Evolutionary conservation across 73 alveolate species (phyloP), one percentile per base, ranked within the genome.

Genomic region (Tetrahymena malaccensis): DNA sequence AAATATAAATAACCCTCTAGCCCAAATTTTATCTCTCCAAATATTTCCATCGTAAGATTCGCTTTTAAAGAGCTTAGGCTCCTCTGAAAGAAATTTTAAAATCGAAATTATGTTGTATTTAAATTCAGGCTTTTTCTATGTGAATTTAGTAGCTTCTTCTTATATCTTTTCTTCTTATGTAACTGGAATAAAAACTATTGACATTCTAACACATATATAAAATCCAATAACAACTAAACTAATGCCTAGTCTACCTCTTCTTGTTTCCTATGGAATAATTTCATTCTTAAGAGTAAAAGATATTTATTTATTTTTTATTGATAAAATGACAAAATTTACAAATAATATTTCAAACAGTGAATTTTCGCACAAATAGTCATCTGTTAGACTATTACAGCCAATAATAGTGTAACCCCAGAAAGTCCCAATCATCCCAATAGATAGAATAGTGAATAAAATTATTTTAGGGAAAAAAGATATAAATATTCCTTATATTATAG

Each of bases 21-120:
- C 98, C 99, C 99, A 98, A 55, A 94, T 93, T 37, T 95, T 96
- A 96, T 85, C 98, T 93, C 96, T 98, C 99, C 99, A 98, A 70
- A 98, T 96, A 95, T 98, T 98, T n/a, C 99, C 99, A 94, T 97
- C 98, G 85, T 89, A 97, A 9, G 98, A 94, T 94, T 97, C 99
- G 38, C 97, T 56, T 22, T 56, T 21, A 0, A 56, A 25, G 16
- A 56, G 33, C 25, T 56, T 56, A 22, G 85, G 33, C 11, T 56
- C 33, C 6, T 56, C 85, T 1, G 85, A 56, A 22, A 56, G 33
- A 56, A 56, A 56, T 22, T 56, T 56, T 56, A 56, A 56, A 4
- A 25, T 56, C 35, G 85, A 56, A 56, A 56, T 21, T 22, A 56
- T 56, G 16, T 56, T 56, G 33, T 3, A 56, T 56, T 13, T 0